A percentile compares a stretch with the other conserved stretches of the same genome.
These are phyloP conservation scores for Monosporascus ibericus DNA, from an alignment of 2,329 filamentous ascomycete species.

Conservation along the genomic window DNA sequence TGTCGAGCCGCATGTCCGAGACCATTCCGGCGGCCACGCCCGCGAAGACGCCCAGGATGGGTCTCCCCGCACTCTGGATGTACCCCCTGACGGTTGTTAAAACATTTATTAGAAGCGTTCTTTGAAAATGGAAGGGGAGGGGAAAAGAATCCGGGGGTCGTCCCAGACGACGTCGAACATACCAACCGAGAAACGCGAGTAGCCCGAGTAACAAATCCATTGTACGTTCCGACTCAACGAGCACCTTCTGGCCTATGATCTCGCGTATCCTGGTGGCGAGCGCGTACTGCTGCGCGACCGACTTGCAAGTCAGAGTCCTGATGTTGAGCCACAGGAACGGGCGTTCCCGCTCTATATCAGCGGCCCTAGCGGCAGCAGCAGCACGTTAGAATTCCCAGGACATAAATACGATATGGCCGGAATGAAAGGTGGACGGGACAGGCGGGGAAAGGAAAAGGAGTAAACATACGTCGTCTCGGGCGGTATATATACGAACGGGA, in stretches of 20 bases:
- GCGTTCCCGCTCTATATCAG: conserved; percentile 13
- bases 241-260: conserved; percentile 37
- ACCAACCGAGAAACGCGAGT: conserved; percentile 41
- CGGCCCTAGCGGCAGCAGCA: conserved; percentile 10
- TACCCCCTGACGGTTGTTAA: conserved; percentile 24
- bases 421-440: background rate
- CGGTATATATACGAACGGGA: conserved; percentile 23
- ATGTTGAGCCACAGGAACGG: conserved; percentile 47
- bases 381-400: conserved; percentile 1
- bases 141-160: background rate
- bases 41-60: conserved; percentile 37
- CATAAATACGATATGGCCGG: background rate
- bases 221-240: conserved; percentile 42
- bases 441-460: background rate
- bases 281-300: conserved; percentile 31
- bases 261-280: conserved; percentile 36
- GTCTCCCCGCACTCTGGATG: conserved; percentile 29
- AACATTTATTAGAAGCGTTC: conserved; percentile 25
- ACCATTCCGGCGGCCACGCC: conserved; percentile 37
- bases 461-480: conserved; percentile 13
- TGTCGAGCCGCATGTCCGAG: conserved; percentile 40
- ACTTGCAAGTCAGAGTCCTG: conserved; percentile 38
- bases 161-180: conserved; percentile 7
- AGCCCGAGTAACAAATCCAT: conserved; percentile 48
- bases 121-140: background rate